Evolutionary conservation across 2,329 filamentous ascomycete genomes (phyloP), one percentile per base, ranked within the genome.

Genomic region (Hypoxylon rubiginosum): DNA sequence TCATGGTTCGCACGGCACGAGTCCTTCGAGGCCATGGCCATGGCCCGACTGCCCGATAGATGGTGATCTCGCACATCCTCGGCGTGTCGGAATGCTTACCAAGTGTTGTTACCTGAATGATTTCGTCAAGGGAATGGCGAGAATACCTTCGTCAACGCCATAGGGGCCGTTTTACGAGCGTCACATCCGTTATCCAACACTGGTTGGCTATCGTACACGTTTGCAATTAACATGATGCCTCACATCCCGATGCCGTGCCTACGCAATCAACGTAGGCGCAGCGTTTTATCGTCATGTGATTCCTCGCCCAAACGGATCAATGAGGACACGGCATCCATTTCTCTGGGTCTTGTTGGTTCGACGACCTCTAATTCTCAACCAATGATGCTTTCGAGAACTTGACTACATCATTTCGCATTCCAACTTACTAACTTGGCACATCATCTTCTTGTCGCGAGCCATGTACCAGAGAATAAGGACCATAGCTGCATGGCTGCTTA

Each of bases 241-340:
- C 28, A 49, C 53, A 64, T 64, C 36, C 50, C 55, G 15, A 45
- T 51, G 59, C 52, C 26, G 57, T 17, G 39, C 21, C 19, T 52
- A 49, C 48, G 46, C 34, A 54, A 64, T 60, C 46, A 41, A 55
- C 36, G 34, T 52, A 64, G 45, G 53, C 57, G 71, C 71, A 72
- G 68, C 58, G 63, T 67, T 65, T 62, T 55, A 49, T 26, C 46
- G 56, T 73, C 72, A 73, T 73, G 70, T 73, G 72, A 73, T 62
- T 43, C 58, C 43, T 50, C 13, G 28, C 30, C 45, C 21, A 43
- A 43, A 60, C 32, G 21, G 45, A 17, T 66, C 62, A 58, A 63
- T 66, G 39, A 50, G 36, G 13, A 43, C 45, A 60, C 34, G 36
- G 32, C 19, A 60, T 58, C 43, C 45, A 26, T 39, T 62, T 21